Base-by-base conservation (phyloP, 768 basidiomycete genomes). In the Lanmaoa pseudosensibilis region DNA sequence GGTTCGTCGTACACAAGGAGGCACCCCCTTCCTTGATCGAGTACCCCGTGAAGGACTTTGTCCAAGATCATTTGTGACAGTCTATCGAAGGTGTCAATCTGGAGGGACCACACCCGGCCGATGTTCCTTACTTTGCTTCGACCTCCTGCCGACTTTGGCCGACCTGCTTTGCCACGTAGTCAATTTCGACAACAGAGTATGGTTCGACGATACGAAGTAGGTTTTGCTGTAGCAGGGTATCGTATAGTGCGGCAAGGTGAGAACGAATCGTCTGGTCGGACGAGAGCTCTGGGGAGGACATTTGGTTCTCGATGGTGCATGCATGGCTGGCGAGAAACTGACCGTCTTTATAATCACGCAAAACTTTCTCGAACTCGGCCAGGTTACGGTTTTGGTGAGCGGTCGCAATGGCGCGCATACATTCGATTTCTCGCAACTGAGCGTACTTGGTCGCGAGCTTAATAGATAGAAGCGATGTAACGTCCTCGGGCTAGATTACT, bases 41-140 rank as follows among this genome's bases (percentile, higher is more conserved):
- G 80, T 1, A 99, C 94, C 6, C 96, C 96, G 59, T 92, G 83
- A 60, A 98, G 83, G 2, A 95, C 85, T 64, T 95, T 95, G 74
- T 98, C 96, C 37, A 98, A 77, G 59, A 98, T 99, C 96, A 99
- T 98, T 70, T 99, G 96, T 32, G 91, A 94, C 27, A 98, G 75
- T 69, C 95, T 96, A 63, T 6, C 33, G 19, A 53, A 30, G 23
- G 44, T 1, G 43, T 69, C 45, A 65, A 27, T 23, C 19, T 8
- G 30, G 54, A 49, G 12, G 12, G 10, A 45, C 33, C 6, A n/a
- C 12, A 12, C 16, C 10, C 1, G 2, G 13, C 23, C 15, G 1
- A 18, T 16, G 47, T 23, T 19, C 75, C 87, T 60, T 58, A 94
- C 94, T 97, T 98, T 21, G 86, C 83, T 74, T 98, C 95, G 21